These are phyloP conservation scores for Eimeria zaria DNA, from an alignment of 169 alveolate species.

Conservation along the genomic window DNA sequence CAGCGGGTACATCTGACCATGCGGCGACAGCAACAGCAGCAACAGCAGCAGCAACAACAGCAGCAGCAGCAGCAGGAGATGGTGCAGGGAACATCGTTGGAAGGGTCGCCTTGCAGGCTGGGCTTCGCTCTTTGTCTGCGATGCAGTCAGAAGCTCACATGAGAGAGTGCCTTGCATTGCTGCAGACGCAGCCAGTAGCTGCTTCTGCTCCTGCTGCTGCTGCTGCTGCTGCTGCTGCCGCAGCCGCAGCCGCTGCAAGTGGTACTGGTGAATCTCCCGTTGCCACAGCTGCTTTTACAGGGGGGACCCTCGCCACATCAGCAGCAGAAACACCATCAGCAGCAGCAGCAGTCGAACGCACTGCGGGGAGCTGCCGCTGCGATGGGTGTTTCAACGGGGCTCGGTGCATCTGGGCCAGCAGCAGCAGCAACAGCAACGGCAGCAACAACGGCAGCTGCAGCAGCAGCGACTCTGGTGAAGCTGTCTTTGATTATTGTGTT, in stretches of 20 bases:
- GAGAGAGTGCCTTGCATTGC: slow-evolving; percentile 7
- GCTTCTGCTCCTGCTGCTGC: neutral
- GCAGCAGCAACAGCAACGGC: neutral
- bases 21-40: neutral
- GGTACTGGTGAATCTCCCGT: neutral
- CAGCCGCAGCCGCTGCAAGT: neutral
- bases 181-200: slow-evolving; percentile 2
- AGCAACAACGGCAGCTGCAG: slow-evolving; percentile 14
- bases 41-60: slow-evolving; percentile 24
- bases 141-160: slow-evolving; percentile 24
- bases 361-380: slow-evolving; percentile 35
- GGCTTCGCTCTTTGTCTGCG: slow-evolving; percentile 6
- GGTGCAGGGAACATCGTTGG: neutral
- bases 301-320: slow-evolving; percentile 32
- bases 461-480: neutral
- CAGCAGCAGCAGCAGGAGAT: neutral
- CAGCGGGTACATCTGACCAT: neutral
- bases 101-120: slow-evolving; percentile 50
- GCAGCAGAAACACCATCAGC: slow-evolving; percentile 53
- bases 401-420: neutral
- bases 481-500: slow-evolving; percentile 28
- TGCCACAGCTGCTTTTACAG: neutral
- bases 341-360: slow-evolving; percentile 31
- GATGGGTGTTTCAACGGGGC: slow-evolving; percentile 11
- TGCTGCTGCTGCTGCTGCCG: slow-evolving; percentile 32